Evolutionary conservation across 1,139 yeast genomes (phyloP).

Genomic region (Debaryomyces nepalensis): DNA sequence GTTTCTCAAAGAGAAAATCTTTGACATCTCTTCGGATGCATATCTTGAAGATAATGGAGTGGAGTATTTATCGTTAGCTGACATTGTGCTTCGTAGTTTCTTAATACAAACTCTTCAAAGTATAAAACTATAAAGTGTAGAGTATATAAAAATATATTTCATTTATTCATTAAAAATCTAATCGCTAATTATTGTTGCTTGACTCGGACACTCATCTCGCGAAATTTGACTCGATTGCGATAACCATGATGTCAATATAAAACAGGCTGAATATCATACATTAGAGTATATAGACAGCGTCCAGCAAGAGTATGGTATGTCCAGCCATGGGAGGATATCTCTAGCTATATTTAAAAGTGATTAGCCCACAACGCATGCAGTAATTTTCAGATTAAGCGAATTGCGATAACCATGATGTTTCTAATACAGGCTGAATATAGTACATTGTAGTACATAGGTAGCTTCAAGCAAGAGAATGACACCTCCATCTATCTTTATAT

Average conservation of each 20-base stretch:
- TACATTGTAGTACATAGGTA: no score
- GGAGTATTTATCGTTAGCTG: slow-evolving; percentile 68
- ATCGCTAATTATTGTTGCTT: slow-evolving; percentile 2
- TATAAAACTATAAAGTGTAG: not conserved
- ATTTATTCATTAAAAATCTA: not conserved
- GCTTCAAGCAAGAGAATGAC: no score
- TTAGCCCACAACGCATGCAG: no score
- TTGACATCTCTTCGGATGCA: slow-evolving; percentile 97
- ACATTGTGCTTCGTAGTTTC: slow-evolving; percentile 27
- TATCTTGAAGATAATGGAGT: slow-evolving; percentile 96
- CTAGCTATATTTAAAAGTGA: no score
- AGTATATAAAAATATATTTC: not conserved
- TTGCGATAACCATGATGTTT: no score
- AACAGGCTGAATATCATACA: not conserved
- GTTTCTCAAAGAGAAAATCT: slow-evolving; percentile 87
- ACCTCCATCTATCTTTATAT: no score
- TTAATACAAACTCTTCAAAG: not conserved
- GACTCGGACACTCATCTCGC: slow-evolving; percentile 12
- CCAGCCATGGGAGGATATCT: not conserved
- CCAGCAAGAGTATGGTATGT: not conserved
- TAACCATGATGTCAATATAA: not conserved
- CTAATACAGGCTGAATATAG: no score
- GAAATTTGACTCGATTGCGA: slow-evolving; percentile 8
- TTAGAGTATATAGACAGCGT: not conserved
- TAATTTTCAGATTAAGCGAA: no score